These are phyloP conservation scores for Talaromyces liani DNA, from an alignment of 495 filamentous ascomycete species.

Conservation along the genomic window DNA sequence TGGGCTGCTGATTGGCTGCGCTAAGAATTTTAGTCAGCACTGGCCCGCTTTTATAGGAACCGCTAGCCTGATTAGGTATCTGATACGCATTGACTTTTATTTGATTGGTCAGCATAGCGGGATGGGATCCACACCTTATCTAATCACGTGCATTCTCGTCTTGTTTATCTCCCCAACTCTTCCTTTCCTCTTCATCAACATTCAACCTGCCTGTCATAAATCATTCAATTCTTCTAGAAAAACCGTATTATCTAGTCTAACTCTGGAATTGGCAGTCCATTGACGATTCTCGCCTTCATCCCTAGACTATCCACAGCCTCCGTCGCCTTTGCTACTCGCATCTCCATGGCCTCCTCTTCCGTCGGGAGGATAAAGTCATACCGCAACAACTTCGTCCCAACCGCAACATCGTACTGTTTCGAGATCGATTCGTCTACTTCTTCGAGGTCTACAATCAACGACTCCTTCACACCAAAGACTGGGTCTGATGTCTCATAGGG, in stretches of 20 bases:
- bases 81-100: neutral
- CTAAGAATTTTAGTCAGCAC: neutral
- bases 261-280: slow-evolving; percentile 67
- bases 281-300: slow-evolving; percentile 52
- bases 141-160: neutral
- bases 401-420: slow-evolving; percentile 38
- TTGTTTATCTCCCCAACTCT: neutral
- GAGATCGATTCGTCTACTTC: slow-evolving; percentile 50
- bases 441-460: slow-evolving; percentile 57
- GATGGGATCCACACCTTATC: neutral
- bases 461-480: slow-evolving; percentile 79
- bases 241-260: slow-evolving; percentile 28
- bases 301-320: slow-evolving; percentile 59
- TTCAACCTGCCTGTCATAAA: neutral
- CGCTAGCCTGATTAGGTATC: neutral
- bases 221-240: neutral
- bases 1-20: neutral
- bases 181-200: neutral
- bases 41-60: neutral
- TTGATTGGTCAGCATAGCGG: neutral
- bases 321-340: slow-evolving; percentile 56
- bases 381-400: slow-evolving; percentile 37
- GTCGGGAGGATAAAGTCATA: slow-evolving; percentile 60
- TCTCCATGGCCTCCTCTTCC: slow-evolving; percentile 52
- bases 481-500: slow-evolving; percentile 75